A percentile compares a stretch with the other conserved stretches of the same genome.
These are phyloP conservation scores for Cetraspora pellucida DNA, from an alignment of 192 early-diverging fungal species.

Conservation along the genomic window DNA sequence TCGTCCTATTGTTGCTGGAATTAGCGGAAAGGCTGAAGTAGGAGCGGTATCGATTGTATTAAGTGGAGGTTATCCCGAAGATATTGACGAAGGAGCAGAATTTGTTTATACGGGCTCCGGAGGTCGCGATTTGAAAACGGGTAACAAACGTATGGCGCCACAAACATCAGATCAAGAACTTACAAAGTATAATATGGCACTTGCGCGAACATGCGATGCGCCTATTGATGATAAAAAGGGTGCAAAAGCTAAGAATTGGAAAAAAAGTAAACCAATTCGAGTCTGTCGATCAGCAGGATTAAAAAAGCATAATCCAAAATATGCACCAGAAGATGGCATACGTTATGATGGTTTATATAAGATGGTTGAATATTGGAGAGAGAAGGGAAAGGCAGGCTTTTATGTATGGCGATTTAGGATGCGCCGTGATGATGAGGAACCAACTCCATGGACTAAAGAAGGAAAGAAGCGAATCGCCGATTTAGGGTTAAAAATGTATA, in stretches of 20 bases:
- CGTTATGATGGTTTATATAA: constrained; percentile 74
- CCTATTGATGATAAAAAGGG: constrained; percentile 44
- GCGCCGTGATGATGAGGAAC: constrained; percentile 64
- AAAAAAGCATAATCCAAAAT: constrained; percentile 50
- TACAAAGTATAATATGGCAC: constrained; percentile 55
- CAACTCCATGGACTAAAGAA: constrained; percentile 64
- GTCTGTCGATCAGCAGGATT: constrained; percentile 59
- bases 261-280: constrained; percentile 54
- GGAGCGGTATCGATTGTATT: constrained; percentile 67
- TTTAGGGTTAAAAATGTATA: constrained; percentile 49
- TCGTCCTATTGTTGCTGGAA: constrained; percentile 67
- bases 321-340: constrained; percentile 54
- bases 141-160: constrained; percentile 55
- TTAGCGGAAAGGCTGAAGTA: constrained; percentile 52
- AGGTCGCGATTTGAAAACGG: constrained; percentile 50
- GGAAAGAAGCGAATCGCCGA: constrained; percentile 49
- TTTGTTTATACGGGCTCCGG: constrained; percentile 74
- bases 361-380: constrained; percentile 64
- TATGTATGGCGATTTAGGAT: constrained; percentile 66
- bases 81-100: constrained; percentile 63
- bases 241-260: constrained; percentile 54
- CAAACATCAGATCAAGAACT: constrained; percentile 66
- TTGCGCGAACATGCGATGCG: constrained; percentile 62
- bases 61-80: constrained; percentile 65
- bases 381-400: constrained; percentile 50